Evolutionary conservation across 768 basidiomycete genomes (phyloP).

Genomic region (Gloeopeniophorella convolvens): DNA sequence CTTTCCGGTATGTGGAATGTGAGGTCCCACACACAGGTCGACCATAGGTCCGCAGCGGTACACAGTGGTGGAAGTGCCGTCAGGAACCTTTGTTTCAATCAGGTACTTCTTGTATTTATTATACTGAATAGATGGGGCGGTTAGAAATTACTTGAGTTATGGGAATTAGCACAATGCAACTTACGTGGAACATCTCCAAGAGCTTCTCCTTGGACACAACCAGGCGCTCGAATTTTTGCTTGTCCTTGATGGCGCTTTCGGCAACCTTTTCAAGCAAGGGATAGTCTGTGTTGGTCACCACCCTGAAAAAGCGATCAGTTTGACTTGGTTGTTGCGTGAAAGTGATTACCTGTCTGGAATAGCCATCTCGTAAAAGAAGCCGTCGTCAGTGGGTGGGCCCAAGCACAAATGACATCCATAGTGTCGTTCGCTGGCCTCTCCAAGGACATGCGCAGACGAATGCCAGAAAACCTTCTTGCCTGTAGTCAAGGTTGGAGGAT

Average conservation of each 20-base stretch:
- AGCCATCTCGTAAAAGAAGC: slow-evolving; percentile 99
- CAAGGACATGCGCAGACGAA: slow-evolving; percentile 96
- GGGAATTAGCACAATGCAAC: background rate
- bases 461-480: slow-evolving; percentile 99
- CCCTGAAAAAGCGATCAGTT: slow-evolving; percentile 35
- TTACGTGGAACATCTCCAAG: slow-evolving; percentile 90
- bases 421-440: slow-evolving; percentile 92
- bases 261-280: slow-evolving; percentile 83
- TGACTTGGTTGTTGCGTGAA: background rate
- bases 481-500: slow-evolving; percentile 24
- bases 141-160: background rate
- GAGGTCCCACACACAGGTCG: slow-evolving; percentile 94
- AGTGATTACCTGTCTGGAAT: slow-evolving; percentile 61
- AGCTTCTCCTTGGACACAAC: slow-evolving; percentile 93
- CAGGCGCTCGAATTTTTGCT: slow-evolving; percentile 93
- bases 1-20: slow-evolving; percentile 95
- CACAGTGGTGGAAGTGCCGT: slow-evolving; percentile 94
- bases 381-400: slow-evolving; percentile 95
- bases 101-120: slow-evolving; percentile 98
- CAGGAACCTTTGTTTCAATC: slow-evolving; percentile 91
- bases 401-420: slow-evolving; percentile 97
- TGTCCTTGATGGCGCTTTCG: slow-evolving; percentile 88
- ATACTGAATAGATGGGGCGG: slow-evolving; percentile 50
- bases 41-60: slow-evolving; percentile 99
- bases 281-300: slow-evolving; percentile 78